Base-by-base conservation (phyloP, 2,329 filamentous ascomycete species). In the Colletotrichum eleusines region DNA sequence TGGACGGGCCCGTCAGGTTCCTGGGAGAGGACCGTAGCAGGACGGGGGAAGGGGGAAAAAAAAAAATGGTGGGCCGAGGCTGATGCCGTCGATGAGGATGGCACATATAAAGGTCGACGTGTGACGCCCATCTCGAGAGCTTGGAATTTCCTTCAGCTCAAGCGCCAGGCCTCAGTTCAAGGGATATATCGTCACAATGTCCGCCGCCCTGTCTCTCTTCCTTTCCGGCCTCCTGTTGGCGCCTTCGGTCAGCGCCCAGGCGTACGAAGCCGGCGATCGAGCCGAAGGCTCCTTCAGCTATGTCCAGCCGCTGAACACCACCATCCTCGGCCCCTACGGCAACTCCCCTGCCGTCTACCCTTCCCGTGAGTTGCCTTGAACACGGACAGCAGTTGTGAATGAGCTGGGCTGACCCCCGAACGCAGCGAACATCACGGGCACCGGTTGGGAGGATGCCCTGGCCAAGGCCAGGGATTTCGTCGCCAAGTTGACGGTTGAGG, bases 121-220 rank as follows among this genome's bases (percentile, higher is more conserved):
- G 58, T 55, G 42, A 63, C 69, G 58, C 53, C 64, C 2, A 16
- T 18, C 7, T 28, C 14, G 54, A 46, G 31, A 18, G 4, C 44
- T 63, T 40, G 5, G 51, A 31, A 54, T 63, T n/a, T n/a, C n/a
- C 57, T 40, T 44, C 68, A 71, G 64, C 59, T 68, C 64, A 68
- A 63, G 69, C 69, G 64, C 59, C 51, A 58, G 58, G 55, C 33
- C 59, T 68, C 69, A 63, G 26, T 57, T 59, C 46, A 63, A 54
- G 55, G 64, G 58, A 48, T 55, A 46, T n/a, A n/a, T n/a, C n/a
- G n/a, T 68, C 31, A 73, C 74, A 53, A 62, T 76, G 59, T 66
- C 69, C 38, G 72, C 76, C 48, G 67, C 73, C 57, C 65, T 85
- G 94, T 60, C 70, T 81, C 55, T 78, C 77, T 28, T 94, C 58